These are phyloP conservation scores for Thraustochytrium striatum DNA, from an alignment of 352 stramenopile species.

Conservation along the genomic window DNA sequence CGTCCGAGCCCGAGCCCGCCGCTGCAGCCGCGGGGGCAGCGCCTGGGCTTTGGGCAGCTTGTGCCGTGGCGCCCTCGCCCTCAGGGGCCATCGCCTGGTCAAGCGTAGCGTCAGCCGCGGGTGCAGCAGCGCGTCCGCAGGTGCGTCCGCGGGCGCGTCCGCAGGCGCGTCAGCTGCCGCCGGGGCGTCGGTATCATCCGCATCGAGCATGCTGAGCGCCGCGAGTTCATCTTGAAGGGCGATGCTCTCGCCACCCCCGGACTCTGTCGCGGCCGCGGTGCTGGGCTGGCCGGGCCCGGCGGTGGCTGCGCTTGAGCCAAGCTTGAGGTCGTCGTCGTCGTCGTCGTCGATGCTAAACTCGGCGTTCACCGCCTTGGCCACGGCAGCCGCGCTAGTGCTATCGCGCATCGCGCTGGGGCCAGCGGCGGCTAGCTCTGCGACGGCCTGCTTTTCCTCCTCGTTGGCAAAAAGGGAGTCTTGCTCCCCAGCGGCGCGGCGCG, in stretches of 20 bases:
- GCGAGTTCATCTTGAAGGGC: too few species aligned
- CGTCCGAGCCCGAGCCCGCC: too few species aligned
- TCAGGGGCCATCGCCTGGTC: neutral
- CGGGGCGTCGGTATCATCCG: too few species aligned
- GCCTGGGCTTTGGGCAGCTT: neutral
- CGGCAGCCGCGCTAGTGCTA: neutral
- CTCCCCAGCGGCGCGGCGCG: neutral
- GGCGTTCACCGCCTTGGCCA: neutral
- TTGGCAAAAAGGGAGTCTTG: neutral
- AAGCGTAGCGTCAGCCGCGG: neutral
- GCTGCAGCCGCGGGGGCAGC: neutral
- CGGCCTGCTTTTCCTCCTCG: neutral
- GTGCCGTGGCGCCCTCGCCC: neutral
- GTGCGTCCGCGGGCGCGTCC: neutral
- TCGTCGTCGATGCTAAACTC: constrained; percentile 20
- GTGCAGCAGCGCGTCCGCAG: too few species aligned
- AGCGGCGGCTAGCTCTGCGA: neutral
- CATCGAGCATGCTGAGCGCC: too few species aligned
- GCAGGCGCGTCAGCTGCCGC: neutral
- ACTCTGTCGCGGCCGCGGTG: too few species aligned
- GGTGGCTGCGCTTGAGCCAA: neutral
- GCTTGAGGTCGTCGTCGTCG: neutral
- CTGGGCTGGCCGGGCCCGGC: neutral
- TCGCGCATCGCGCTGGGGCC: neutral
- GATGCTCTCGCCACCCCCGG: too few species aligned